Base-by-base conservation (phyloP, 371 early-diverging fungal species). In the Catenaria anguillulae region DNA sequence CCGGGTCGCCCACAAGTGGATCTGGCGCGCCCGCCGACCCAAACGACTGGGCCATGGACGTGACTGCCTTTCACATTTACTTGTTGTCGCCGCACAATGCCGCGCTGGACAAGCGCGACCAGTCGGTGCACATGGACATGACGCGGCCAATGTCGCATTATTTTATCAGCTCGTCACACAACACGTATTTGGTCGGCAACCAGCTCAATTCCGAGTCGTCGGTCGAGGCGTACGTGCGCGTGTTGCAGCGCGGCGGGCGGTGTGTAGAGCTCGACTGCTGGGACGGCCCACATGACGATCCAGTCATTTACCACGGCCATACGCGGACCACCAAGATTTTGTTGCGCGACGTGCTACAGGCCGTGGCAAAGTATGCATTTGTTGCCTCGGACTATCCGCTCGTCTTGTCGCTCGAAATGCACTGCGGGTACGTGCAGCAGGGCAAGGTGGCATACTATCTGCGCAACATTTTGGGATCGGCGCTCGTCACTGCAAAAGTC, bases 231-330 rank as follows among this genome's bases (percentile, higher is more conserved):
- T 92, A 90, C 65, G 83, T 88, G 46, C 72, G 87, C 13, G 90
- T 86, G 0, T 68, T 90, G 58, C 82, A 82, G 65, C 69, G 74
- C 19, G 92, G 92, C 3, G 90, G 90, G 65, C 77, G 90, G 29
- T 89, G 91, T 70, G 77, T 90, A 15, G 91, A 90, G 61, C 56
- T 90, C 61, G 91, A 91, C 69, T 87, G 87, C 67, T 91, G 88
- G 83, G 90, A 91, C 70, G 90, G 92, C 0, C 71, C 83, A 6
- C 76, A 79, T 60, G 85, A 83, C 29, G 75, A 80, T 58, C 90
- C 91, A 2, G 64, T 87, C 10, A 80, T 90, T 24, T 86, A 82
- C 62, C 92, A 92, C 65, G 90, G 90, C 2, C 73, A 78, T 58
- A 87, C 91, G 0, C 65, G 86, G 33, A 87, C 88, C 6, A 73